These are phyloP conservation scores for Calocybe gangraenosa DNA, from an alignment of 768 basidiomycete species.

Conservation along the genomic window DNA sequence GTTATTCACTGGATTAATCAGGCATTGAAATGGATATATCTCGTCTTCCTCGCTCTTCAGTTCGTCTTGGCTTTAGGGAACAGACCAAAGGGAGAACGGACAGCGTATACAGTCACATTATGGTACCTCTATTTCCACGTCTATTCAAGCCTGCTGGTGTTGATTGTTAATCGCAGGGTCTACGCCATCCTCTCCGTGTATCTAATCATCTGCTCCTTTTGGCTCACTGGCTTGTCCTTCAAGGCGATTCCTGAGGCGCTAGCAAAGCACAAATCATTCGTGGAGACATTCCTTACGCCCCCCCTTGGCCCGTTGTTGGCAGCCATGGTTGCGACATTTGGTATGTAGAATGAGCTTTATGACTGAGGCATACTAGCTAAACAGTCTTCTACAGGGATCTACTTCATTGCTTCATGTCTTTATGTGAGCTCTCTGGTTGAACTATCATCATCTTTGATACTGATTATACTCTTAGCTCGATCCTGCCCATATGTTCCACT, in stretches of 20 bases:
- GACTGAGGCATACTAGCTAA: background rate
- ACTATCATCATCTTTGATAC: background rate
- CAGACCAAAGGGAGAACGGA: constrained; percentile 84
- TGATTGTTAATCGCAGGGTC: constrained; percentile 42
- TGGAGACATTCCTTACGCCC: constrained; percentile 65
- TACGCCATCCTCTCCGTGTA: constrained; percentile 85
- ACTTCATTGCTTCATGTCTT: constrained; percentile 77
- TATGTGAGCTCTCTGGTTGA: constrained; percentile 52
- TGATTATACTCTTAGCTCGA: constrained; percentile 57
- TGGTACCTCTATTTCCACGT: constrained; percentile 41
- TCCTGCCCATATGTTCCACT: constrained; percentile 96
- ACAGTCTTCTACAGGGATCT: constrained; percentile 49
- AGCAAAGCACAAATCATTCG: constrained; percentile 49
- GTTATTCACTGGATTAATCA: constrained; percentile 87
- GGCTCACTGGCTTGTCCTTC: constrained; percentile 79
- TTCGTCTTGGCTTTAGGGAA: constrained; percentile 64
- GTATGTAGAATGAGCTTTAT: constrained; percentile 29
- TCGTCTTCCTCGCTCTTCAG: constrained; percentile 71
- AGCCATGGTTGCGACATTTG: constrained; percentile 85
- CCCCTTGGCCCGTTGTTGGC: constrained; percentile 81
- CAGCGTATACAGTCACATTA: constrained; percentile 69
- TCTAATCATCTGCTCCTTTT: constrained; percentile 82
- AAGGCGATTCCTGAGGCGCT: constrained; percentile 44
- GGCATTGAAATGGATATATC: constrained; percentile 84
- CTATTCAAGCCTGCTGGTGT: background rate